Percentiles rank a stretch among this genome's conserved stretches.
These are phyloP conservation scores for Astrocystis sublimbata DNA, from an alignment of 495 filamentous ascomycete species.

Conservation along the genomic window DNA sequence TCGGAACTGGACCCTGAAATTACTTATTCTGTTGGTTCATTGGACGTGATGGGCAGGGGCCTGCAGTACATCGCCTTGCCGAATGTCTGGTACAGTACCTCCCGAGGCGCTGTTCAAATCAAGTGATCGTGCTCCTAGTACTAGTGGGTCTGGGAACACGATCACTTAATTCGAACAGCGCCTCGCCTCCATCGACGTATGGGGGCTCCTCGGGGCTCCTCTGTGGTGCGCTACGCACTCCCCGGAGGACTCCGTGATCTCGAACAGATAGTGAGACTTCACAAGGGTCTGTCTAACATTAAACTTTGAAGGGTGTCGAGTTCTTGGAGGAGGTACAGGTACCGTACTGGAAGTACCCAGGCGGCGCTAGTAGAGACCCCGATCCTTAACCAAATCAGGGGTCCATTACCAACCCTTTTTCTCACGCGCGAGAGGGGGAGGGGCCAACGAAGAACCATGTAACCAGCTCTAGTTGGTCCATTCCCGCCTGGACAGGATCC, in stretches of 20 bases:
- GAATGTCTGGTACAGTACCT: too few species aligned
- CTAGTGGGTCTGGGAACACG: too few species aligned
- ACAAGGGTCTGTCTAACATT: background rate
- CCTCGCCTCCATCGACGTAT: too few species aligned
- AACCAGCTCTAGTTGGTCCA: background rate
- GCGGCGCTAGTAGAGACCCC: background rate
- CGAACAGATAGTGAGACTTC: too few species aligned
- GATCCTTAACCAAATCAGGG: constrained; percentile 7
- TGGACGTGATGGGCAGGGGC: background rate
- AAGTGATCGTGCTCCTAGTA: too few species aligned
- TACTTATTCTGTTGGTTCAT: background rate
- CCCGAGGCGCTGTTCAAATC: too few species aligned
- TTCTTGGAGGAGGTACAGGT: too few species aligned
- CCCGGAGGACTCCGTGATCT: background rate
- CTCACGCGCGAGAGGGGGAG: constrained; percentile 7
- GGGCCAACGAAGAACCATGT: background rate
- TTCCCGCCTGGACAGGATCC: background rate
- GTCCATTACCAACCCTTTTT: constrained; percentile 11
- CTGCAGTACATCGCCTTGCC: background rate
- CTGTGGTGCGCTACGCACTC: background rate
- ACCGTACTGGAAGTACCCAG: background rate
- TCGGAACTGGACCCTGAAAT: constrained; percentile 4
- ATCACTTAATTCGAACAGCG: too few species aligned
- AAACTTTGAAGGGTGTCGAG: too few species aligned
- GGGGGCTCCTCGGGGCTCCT: too few species aligned